phyloP scores from a whole-genome alignment of 225 moss, liverwort and hornwort species.

The Rhytidiadelphus loreus region DNA sequence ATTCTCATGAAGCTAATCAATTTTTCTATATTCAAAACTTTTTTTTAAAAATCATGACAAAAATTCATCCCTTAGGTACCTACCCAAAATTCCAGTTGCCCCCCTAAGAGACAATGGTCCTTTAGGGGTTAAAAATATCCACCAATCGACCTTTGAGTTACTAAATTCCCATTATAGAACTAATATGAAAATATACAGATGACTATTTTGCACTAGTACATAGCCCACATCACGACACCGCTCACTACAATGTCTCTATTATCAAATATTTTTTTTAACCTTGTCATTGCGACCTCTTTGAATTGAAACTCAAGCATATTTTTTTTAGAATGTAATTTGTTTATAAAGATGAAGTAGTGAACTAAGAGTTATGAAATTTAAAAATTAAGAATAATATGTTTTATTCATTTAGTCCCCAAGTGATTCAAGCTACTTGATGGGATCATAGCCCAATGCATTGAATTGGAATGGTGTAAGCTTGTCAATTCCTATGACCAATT shows the following conservation, averaged over 20 bases:
- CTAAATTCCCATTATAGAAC: too few relatives aligned
- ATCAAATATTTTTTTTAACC: not conserved
- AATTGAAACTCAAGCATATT: not conserved
- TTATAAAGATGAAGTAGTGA: not conserved
- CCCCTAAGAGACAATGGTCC: too few relatives aligned
- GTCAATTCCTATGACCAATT: not conserved
- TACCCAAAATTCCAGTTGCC: too few relatives aligned
- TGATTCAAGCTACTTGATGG: not conserved
- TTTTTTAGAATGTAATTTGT: not conserved
- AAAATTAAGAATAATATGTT: not conserved
- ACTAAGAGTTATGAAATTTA: too few relatives aligned
- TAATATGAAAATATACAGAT: too few relatives aligned
- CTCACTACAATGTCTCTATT: accelerated
- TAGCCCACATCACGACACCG: not conserved
- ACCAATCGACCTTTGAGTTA: too few relatives aligned
- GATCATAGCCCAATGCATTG: not conserved
- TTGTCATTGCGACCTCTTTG: not conserved
- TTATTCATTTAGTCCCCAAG: not conserved
- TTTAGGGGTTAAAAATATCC: too few relatives aligned
- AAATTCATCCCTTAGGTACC: too few relatives aligned
- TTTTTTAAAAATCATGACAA: too few relatives aligned
- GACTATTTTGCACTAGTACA: too few relatives aligned
- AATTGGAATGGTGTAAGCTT: not conserved
- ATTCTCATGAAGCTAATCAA: too few relatives aligned
- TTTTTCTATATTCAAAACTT: too few relatives aligned